phyloP scores from a whole-genome alignment of 2,329 filamentous ascomycete species.

The Davidsoniella neocaledoniae region DNA sequence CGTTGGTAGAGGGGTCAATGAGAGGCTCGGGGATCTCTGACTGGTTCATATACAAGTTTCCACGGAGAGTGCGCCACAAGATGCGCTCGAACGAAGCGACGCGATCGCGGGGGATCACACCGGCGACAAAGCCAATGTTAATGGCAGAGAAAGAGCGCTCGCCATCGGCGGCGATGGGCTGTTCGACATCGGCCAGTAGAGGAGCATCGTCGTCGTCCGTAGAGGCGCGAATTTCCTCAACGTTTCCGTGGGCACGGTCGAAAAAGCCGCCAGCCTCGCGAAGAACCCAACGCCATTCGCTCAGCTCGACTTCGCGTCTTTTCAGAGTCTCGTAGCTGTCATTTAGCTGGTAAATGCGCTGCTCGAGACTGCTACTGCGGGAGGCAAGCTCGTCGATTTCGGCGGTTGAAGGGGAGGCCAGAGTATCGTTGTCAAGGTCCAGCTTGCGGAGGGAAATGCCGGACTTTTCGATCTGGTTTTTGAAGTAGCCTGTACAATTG shows the following conservation, averaged over 20 bases:
- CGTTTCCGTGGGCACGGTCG: slow-evolving; percentile 86
- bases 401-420: slow-evolving; percentile 74
- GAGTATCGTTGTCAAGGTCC: slow-evolving; percentile 73
- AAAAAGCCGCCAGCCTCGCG: slow-evolving; percentile 96
- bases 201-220: slow-evolving; percentile 85
- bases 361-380: slow-evolving; percentile 80
- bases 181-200: slow-evolving; percentile 80
- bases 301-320: slow-evolving; percentile 91
- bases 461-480: slow-evolving; percentile 87
- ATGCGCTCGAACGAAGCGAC: slow-evolving; percentile 95
- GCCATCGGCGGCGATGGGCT: slow-evolving; percentile 47
- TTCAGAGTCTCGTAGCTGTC: slow-evolving; percentile 98
- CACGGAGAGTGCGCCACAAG: slow-evolving; percentile 88
- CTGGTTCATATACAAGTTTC: slow-evolving; percentile 99
- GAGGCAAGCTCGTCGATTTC: slow-evolving; percentile 95
- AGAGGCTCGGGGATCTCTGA: slow-evolving; percentile 92
- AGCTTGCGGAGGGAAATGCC: slow-evolving; percentile 74
- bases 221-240: slow-evolving; percentile 87
- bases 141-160: slow-evolving; percentile 87
- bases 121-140: slow-evolving; percentile 97
- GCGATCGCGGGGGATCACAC: slow-evolving; percentile 83
- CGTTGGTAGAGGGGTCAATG: slow-evolving; percentile 81
- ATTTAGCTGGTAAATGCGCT: slow-evolving; percentile 78
- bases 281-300: slow-evolving; percentile 96
- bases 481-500: slow-evolving; percentile 60